A percentile compares a stretch with the other conserved stretches of the same genome.
Conservation (phyloP, 2,329 filamentous ascomycete genomes). For the Ophiostoma sp. region DNA sequence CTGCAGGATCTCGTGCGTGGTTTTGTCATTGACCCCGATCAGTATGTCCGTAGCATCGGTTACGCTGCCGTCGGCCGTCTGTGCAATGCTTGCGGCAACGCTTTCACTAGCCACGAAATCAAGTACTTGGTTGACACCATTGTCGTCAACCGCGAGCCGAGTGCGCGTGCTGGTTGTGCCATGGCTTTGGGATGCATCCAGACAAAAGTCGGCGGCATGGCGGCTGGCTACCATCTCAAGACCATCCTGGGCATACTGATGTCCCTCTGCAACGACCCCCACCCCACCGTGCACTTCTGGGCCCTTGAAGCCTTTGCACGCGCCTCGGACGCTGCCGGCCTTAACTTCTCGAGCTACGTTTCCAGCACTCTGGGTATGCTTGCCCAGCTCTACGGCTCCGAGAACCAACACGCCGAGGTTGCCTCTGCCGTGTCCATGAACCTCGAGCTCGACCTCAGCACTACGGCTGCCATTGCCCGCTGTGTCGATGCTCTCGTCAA, state of each 20-base stretch:
- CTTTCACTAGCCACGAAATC: slow-evolving; percentile 85
- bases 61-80: slow-evolving; percentile 83
- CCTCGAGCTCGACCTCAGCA: slow-evolving; percentile 80
- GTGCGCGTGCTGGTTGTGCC: slow-evolving; percentile 89
- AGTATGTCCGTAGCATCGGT: slow-evolving; percentile 80
- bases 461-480: slow-evolving; percentile 77
- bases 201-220: slow-evolving; percentile 95
- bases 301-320: slow-evolving; percentile 83
- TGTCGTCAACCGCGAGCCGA: slow-evolving; percentile 88
- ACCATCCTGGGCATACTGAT: slow-evolving; percentile 98
- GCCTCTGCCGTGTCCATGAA: slow-evolving; percentile 82
- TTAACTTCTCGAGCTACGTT: slow-evolving; percentile 89
- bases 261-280: slow-evolving; percentile 93
- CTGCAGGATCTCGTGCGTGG: slow-evolving; percentile 72
- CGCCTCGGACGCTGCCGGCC: slow-evolving; percentile 86
- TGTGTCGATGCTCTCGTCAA: slow-evolving; percentile 96
- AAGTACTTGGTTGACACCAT: slow-evolving; percentile 89
- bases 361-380: slow-evolving; percentile 90
- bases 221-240: slow-evolving; percentile 92
- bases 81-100: slow-evolving; percentile 79
- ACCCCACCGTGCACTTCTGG: slow-evolving; percentile 95
- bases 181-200: slow-evolving; percentile 92
- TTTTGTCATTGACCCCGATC: slow-evolving; percentile 80
- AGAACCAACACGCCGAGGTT: slow-evolving; percentile 86
- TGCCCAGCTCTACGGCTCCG: slow-evolving; percentile 86